Base-by-base conservation (phyloP, 805 yeast species). In the Spathaspora boniae region DNA sequence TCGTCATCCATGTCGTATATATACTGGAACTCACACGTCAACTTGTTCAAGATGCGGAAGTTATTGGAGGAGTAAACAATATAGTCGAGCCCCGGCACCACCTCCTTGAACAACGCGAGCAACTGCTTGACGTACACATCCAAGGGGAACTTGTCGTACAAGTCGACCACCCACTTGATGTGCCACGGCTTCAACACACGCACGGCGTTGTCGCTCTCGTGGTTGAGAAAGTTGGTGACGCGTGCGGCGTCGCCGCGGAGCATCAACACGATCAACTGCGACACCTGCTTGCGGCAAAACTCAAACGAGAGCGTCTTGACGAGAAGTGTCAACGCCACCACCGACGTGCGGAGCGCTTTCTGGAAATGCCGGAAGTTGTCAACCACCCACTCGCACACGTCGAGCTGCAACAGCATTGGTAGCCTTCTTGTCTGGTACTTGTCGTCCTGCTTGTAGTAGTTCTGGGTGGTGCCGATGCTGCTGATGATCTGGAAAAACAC, bases 111-210 rank as follows among this genome's bases (percentile, higher is more conserved):
- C 6, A 54, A 38, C 1, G 46, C 42, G 15, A 61, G 28, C 14
- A 61, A 38, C 9, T 42, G 40, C 26, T 43, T 50, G 24, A 62
- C 43, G 16, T 51, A 43, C 12, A 47, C 52, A 35, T 62, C 69
- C 22, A 45, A 38, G 14, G 69, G 69, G 37, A 62, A 62, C 29
- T 53, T 54, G 2, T 32, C 26, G 30, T 40, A 48, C 27, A 62
- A 46, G 21, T 56, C 63, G 2, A 53, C 52, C 7, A 54, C 56
- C 14, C 49, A 37, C 32, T 54, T 51, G 11, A 60, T 47, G 19
- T 62, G 62, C 68, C 68, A 62, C 7, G 45, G 40, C 31, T 49
- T 48, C 17, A 51, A 39, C 1, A 48, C 12, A 5, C 36, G 25
- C 6, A 30, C 22, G 1, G 25, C 34, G 22, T 41, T 43, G 7